Conservation (phyloP, 108 stramenopile genomes). For the Chaetoceros tenuissimus region DNA sequence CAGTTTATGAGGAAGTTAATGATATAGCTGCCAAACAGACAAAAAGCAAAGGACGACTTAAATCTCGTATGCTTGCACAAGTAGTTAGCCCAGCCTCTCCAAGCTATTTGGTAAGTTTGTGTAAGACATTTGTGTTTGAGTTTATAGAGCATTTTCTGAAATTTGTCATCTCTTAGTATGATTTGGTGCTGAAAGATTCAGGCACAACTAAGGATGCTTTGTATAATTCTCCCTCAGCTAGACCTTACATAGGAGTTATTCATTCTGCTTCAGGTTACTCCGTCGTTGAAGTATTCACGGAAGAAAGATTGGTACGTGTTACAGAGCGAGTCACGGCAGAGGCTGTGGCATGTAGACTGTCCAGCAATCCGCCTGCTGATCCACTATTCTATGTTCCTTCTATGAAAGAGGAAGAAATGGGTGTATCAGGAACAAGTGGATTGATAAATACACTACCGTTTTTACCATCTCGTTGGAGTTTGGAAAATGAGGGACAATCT, state of each 20-base stretch:
- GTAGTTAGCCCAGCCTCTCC: constrained; percentile 87
- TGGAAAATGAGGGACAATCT: constrained; percentile 3
- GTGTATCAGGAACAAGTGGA: background rate
- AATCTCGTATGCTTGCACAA: constrained; percentile 65
- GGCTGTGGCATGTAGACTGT: constrained; percentile 74
- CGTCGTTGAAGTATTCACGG: constrained; percentile 56
- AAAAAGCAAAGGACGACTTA: constrained; percentile 26
- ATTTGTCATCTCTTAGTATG: no score
- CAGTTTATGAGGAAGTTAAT: constrained; percentile 84
- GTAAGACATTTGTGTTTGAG: no score
- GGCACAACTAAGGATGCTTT: constrained; percentile 18
- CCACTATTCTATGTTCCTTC: constrained; percentile 64
- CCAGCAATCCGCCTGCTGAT: constrained; percentile 71
- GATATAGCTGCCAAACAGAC: constrained; percentile 19
- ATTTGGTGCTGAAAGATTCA: constrained; percentile 47
- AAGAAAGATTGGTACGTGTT: constrained; percentile 62
- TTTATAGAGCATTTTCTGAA: no score
- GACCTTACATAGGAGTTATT: constrained; percentile 76
- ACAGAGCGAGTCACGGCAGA: constrained; percentile 73
- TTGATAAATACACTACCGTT: constrained; percentile 24
- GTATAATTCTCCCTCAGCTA: constrained; percentile 24
- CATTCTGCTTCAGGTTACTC: constrained; percentile 60
- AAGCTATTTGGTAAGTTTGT: no score
- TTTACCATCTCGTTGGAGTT: constrained; percentile 12
- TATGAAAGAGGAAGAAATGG: constrained; percentile 12